Conservation (phyloP, 441 rosid genomes). For the Euphorbia schlechtendalii region DNA sequence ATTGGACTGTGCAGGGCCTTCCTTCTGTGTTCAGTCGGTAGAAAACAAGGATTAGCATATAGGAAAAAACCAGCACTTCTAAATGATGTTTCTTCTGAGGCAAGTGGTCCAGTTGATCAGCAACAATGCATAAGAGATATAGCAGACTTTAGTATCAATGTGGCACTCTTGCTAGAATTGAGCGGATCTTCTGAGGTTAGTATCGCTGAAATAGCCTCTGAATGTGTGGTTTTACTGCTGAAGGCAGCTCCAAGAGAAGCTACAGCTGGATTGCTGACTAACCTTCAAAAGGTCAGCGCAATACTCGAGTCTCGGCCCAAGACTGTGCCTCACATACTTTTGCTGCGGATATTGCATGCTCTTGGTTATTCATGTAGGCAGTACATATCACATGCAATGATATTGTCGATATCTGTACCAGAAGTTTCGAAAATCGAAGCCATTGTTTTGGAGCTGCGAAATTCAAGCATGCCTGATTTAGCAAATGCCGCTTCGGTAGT, state of each 20-base stretch:
- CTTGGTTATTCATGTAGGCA: constrained; percentile 79
- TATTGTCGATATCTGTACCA: constrained; percentile 55
- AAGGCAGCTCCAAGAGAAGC: constrained; percentile 95
- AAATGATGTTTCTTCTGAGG: constrained; percentile 42
- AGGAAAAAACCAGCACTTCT: constrained; percentile 56
- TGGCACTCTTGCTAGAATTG: constrained; percentile 59
- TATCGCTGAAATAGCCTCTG: constrained; percentile 68
- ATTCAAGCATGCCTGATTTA: constrained; percentile 41
- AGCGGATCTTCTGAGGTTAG: constrained; percentile 40
- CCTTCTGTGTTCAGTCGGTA: constrained; percentile 55
- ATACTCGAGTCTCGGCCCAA: constrained; percentile 60
- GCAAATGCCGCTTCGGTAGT: constrained; percentile 51
- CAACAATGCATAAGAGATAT: constrained; percentile 63
- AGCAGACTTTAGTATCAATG: constrained; percentile 65
- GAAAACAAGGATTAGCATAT: constrained; percentile 40
- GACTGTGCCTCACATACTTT: constrained; percentile 32
- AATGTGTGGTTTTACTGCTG: constrained; percentile 61
- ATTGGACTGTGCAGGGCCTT: constrained; percentile 77
- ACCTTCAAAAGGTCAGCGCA: constrained; percentile 59
- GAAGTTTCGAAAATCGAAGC: constrained; percentile 61
- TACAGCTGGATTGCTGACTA: constrained; percentile 71
- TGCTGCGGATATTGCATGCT: constrained; percentile 71
- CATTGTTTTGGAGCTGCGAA: constrained; percentile 53
- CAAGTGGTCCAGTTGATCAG: constrained; percentile 35
- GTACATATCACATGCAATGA: constrained; percentile 73